Evolutionary conservation across 2,329 filamentous ascomycete genomes (phyloP).

Genomic region (Tympanopsis confertula): DNA sequence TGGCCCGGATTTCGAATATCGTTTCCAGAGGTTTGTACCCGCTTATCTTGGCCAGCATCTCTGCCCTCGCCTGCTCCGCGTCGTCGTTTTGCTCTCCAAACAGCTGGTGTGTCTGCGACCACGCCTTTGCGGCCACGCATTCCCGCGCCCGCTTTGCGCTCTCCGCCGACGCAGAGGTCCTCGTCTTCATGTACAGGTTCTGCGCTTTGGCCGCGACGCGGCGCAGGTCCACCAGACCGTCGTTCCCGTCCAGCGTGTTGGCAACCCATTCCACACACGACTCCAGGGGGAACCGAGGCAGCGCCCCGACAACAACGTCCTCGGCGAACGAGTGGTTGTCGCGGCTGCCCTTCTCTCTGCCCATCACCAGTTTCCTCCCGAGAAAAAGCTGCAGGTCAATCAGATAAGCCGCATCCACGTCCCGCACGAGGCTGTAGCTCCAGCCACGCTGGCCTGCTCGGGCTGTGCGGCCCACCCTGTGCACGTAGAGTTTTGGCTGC

Average conservation of each 20-base stretch:
- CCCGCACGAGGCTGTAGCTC: slow-evolving; percentile 85
- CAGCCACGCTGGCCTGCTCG: slow-evolving; percentile 86
- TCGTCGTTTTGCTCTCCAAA: slow-evolving; percentile 61
- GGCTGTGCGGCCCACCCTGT: slow-evolving; percentile 89
- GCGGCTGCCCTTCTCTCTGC: slow-evolving; percentile 51
- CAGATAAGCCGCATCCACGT: slow-evolving; percentile 81
- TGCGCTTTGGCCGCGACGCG: slow-evolving; percentile 77
- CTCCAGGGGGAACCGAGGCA: slow-evolving; percentile 65
- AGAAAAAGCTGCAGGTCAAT: slow-evolving; percentile 91
- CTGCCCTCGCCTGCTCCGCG: slow-evolving; percentile 61
- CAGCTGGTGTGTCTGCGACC: slow-evolving; percentile 67
- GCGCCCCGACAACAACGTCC: slow-evolving; percentile 70
- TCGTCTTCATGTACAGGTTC: slow-evolving; percentile 79
- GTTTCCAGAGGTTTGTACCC: slow-evolving; percentile 84
- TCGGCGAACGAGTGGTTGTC: slow-evolving; percentile 53
- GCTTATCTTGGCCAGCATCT: slow-evolving; percentile 81
- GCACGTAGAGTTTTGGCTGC: slow-evolving; percentile 91
- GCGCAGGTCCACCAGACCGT: slow-evolving; percentile 61
- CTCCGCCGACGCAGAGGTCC: slow-evolving; percentile 79
- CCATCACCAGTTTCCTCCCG: slow-evolving; percentile 69
- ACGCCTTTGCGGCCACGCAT: slow-evolving; percentile 58
- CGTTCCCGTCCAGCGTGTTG: slow-evolving; percentile 64
- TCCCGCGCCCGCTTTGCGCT: slow-evolving; percentile 81
- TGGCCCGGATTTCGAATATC: slow-evolving; percentile 82
- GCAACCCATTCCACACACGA: slow-evolving; percentile 70